phyloP scores from a whole-genome alignment of 2,329 filamentous ascomycete species.

The Clonostachys rhizophaga region DNA sequence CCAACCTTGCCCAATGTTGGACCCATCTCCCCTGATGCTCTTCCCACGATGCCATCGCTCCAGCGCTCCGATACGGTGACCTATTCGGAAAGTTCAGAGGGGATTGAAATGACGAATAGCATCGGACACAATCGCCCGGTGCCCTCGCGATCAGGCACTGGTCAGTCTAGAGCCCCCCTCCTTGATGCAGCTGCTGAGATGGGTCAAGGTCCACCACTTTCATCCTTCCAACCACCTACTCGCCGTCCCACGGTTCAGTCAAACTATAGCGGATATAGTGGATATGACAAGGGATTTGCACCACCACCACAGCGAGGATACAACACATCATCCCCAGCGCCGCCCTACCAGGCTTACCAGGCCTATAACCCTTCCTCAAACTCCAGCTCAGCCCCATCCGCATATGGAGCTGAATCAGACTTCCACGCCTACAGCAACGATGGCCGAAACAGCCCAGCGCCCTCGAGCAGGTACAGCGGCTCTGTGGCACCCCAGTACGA shows the following conservation, averaged over 20 bases:
- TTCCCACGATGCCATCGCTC: slow-evolving; percentile 54
- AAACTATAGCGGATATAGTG: no score
- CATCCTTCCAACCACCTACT: no score
- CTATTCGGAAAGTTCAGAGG: slow-evolving; percentile 48
- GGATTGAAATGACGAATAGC: slow-evolving; percentile 42
- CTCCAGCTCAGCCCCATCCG: no score
- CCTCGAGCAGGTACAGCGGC: slow-evolving; percentile 16
- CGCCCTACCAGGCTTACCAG: no score
- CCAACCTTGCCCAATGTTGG: slow-evolving; percentile 47
- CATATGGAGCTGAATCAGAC: neutral
- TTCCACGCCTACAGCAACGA: slow-evolving; percentile 21
- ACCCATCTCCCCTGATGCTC: slow-evolving; percentile 34
- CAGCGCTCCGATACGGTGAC: slow-evolving; percentile 55
- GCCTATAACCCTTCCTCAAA: no score
- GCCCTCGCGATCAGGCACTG: slow-evolving; percentile 43
- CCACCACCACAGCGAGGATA: no score
- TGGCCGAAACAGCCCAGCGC: slow-evolving; percentile 23
- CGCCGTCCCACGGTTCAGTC: no score
- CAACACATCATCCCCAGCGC: no score
- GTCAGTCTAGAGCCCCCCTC: slow-evolving; percentile 55
- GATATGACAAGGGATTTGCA: no score
- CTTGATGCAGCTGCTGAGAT: slow-evolving; percentile 55
- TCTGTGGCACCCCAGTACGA: slow-evolving; percentile 6
- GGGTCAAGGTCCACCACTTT: slow-evolving; percentile 25
- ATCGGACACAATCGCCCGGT: slow-evolving; percentile 46